Conservation (phyloP, 202 grass and related monocot genomes). For the Tripidium arundinaceum region DNA sequence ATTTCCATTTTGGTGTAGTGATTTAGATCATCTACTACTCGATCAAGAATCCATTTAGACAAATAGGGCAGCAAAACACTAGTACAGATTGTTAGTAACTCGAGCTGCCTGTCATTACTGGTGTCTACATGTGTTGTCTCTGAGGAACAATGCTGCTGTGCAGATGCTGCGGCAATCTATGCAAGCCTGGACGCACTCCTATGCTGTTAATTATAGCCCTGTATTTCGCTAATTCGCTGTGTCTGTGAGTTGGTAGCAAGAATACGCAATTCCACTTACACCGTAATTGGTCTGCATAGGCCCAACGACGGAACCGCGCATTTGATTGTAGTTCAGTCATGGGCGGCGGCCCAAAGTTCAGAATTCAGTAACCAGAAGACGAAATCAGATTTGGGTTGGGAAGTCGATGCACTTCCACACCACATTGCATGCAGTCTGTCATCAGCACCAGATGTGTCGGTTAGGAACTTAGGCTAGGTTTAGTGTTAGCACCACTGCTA, state of each 20-base stretch:
- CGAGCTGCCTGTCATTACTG: too few relatives aligned
- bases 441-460: too few relatives aligned
- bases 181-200: neutral
- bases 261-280: neutral
- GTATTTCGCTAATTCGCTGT: neutral
- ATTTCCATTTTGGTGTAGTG: too few relatives aligned
- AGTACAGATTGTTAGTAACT: too few relatives aligned
- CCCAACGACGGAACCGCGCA: neutral
- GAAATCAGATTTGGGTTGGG: too few relatives aligned
- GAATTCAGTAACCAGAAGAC: too few relatives aligned
- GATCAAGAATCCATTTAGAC: too few relatives aligned
- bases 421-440: too few relatives aligned
- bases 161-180: neutral
- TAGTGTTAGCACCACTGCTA: too few relatives aligned
- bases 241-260: neutral
- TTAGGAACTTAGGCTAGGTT: too few relatives aligned
- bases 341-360: neutral
- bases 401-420: neutral
- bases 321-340: neutral
- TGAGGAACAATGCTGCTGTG: neutral
- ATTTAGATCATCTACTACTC: too few relatives aligned
- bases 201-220: neutral
- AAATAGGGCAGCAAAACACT: too few relatives aligned
- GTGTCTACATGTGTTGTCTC: neutral
- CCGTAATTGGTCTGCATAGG: neutral